Base-by-base conservation (phyloP, 2,329 filamentous ascomycete species). In the Fusarium devonianum region DNA sequence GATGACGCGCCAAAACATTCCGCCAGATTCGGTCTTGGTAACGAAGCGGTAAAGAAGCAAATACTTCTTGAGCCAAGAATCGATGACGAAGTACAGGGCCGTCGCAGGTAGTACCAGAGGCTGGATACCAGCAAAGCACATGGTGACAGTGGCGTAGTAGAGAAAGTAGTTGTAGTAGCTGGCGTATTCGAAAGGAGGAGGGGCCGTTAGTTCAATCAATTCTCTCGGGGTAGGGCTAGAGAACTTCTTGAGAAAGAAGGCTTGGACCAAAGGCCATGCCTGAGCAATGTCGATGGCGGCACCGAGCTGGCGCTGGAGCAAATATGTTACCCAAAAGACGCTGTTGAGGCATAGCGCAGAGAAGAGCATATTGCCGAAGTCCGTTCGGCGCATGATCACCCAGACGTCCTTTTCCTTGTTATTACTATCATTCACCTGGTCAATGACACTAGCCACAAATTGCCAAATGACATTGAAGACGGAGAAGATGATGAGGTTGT, bases 101-200 rank as follows among this genome's bases (percentile, higher is more conserved):
- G 90, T 91, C 28, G 95, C 89, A 0, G 90, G 86, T 7, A 99
- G 79, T 2, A 94, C 88, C 17, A 97, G 79, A 0, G 94, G 94
- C 71, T 97, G 94, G 41, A 97, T 79, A 2, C 86, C 85, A 2
- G 88, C 86, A 67, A 94, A 97, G 64, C 87, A 91, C 12, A 99
- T 78, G 0, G 91, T 88, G 22, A 97, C 89, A 0, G 93, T 97
- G 17, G 89, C 80, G 75, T 97, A 99, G 74, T 90, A 99, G 21
- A 97, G 78, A 72, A 97, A 97, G 71, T 96, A 97, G 72, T 97
- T 97, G 81, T 97, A 99, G 75, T 97, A 97, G 63, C 85, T 91
- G 49, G 94, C 91, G 67, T 97, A 97, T 62, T 97, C 92, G 69
- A 99, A 97, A 0, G 90, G 79, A 2, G 90, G 92, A 1, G 94